Evolutionary conservation across 2,329 filamentous ascomycete genomes (phyloP), one percentile per base, ranked within the genome.

Genomic region (Hymenoscyphus scutula): DNA sequence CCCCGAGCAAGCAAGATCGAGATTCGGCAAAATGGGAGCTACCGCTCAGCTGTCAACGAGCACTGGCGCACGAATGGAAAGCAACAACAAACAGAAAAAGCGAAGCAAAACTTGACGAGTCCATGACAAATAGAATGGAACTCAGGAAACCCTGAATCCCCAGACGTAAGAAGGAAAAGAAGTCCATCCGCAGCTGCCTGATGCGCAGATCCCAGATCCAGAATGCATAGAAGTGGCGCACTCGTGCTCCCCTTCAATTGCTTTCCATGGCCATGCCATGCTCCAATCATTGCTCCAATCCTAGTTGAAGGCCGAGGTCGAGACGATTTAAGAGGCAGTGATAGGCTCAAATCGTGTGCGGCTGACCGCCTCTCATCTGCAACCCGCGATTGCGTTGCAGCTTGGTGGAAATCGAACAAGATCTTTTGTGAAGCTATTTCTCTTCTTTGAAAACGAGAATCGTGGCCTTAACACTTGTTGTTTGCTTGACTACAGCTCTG

Each of bases 21-120:
- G 32, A 57, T 38, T 19, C 89, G 93, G 5, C 97, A 48, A 48
- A 48, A 48, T 11, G 7, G 7, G 23, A 23, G n/a, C n/a, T 11
- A 11, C 41, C 41, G n/a, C 41, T 48, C 41, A 48, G 41, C 41
- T 23, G 41, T 48, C 32, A 34, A 48, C 41, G n/a, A 23, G n/a
- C 10, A 48, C n/a, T 6, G 41, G n/a, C 41, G 19, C n/a, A 48
- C 8, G 19, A 48, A 23, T 10, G n/a, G n/a, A 23, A 7, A 48
- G 19, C n/a, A n/a, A 23, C n/a, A 23, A 23, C 6, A n/a, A 25
- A 48, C 10, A 23, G 19, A 48, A 48, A 23, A 10, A 48, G n/a
- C 41, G 41, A 25, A 19, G n/a, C 23, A 19, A 25, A 25, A 25
- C 7, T 23, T 19, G n/a, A 25, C 41, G 41, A 23, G n/a, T 48